A percentile compares a stretch with the other conserved stretches of the same genome.
phyloP scores from a whole-genome alignment of 179 eudicot genomes.

The Silene noctiflora region DNA sequence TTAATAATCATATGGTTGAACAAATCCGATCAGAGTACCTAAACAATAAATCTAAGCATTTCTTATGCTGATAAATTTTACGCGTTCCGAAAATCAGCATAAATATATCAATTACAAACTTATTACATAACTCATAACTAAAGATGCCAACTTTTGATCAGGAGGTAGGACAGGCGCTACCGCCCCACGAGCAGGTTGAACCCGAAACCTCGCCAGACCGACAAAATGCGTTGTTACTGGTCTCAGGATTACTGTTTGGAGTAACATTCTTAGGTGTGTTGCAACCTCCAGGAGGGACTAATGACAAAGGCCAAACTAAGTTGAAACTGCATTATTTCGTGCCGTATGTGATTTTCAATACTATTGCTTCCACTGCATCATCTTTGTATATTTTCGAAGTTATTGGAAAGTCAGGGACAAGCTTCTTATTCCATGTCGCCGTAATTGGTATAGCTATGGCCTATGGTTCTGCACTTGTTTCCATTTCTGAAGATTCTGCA shows the following conservation, averaged over 20 bases:
- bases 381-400: background rate
- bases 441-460: background rate
- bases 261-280: background rate
- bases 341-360: background rate
- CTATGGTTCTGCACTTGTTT: background rate
- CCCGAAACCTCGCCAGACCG: background rate
- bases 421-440: constrained; percentile 1
- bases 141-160: background rate
- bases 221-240: background rate
- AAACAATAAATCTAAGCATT: background rate
- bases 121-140: background rate
- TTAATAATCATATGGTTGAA: background rate
- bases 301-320: background rate
- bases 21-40: no score
- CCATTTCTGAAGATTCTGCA: background rate
- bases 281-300: constrained; percentile 6
- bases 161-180: background rate
- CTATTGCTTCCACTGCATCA: background rate
- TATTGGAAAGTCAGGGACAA: background rate
- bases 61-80: background rate
- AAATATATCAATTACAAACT: background rate
- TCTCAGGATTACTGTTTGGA: background rate
- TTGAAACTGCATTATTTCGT: background rate
- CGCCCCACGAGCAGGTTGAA: background rate
- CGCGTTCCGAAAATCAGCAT: background rate